phyloP scores from a whole-genome alignment of 139 green algal genomes.

The Closterium sp. region DNA sequence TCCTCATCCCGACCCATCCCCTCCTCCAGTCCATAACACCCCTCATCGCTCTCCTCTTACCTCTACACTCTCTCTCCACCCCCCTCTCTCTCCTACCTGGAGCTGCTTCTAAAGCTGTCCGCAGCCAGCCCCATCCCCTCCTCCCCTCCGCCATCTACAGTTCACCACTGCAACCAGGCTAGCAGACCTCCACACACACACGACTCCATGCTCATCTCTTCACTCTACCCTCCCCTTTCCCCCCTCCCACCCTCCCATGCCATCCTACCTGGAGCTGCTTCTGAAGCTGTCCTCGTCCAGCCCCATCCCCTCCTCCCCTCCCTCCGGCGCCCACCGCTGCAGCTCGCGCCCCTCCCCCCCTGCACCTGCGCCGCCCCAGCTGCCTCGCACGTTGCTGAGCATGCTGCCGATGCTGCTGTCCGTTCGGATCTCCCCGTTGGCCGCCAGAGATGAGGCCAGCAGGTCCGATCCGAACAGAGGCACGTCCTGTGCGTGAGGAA shows the following conservation, averaged over 20 bases:
- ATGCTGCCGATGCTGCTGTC: conserved; percentile 73
- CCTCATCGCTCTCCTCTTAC: neutral
- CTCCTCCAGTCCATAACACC: neutral
- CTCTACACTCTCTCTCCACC: neutral
- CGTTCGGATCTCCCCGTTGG: conserved; percentile 77
- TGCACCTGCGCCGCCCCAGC: neutral
- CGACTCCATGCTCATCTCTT: too few relatives aligned
- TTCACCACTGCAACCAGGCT: too few relatives aligned
- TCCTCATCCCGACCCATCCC: neutral
- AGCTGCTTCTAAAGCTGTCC: too few relatives aligned
- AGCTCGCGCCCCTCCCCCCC: neutral
- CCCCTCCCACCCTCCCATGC: too few relatives aligned
- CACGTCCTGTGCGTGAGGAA: neutral
- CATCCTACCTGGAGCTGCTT: neutral
- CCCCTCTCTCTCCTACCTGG: too few relatives aligned
- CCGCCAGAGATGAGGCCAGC: conserved; percentile 21
- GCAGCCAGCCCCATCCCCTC: too few relatives aligned
- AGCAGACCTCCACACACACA: too few relatives aligned
- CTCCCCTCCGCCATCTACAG: too few relatives aligned
- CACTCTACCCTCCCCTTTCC: too few relatives aligned
- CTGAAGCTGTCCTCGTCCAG: neutral
- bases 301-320: neutral
- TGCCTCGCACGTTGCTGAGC: neutral
- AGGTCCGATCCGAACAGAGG: neutral
- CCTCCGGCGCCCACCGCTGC: neutral